Conservation (phyloP, 2,329 filamentous ascomycete genomes). For the Dactylellina leptospora region DNA sequence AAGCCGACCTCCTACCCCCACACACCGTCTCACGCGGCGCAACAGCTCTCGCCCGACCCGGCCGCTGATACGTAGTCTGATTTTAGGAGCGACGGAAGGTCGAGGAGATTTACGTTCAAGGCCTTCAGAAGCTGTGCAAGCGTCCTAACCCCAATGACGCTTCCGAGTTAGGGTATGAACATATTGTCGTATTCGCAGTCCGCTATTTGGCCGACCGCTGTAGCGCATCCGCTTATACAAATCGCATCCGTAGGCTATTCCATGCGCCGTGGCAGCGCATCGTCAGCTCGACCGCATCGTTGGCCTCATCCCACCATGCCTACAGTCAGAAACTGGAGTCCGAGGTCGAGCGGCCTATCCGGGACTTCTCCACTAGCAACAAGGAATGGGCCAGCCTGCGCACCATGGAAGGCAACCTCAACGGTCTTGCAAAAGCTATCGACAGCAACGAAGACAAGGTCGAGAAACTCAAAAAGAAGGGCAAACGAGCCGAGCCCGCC, state of each 20-base stretch:
- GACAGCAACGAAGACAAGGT: conserved; percentile 83
- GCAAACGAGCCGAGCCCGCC: conserved; percentile 75
- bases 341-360: conserved; percentile 85
- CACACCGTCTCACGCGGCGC: conserved; percentile 18
- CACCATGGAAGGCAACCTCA: conserved; percentile 81
- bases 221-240: conserved; percentile 10
- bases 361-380: conserved; percentile 75
- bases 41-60: conserved; percentile 40
- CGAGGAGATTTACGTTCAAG: conserved; percentile 86
- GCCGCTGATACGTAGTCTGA: conserved; percentile 33
- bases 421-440: conserved; percentile 81
- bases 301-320: conserved; percentile 83
- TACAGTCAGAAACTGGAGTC: conserved; percentile 83
- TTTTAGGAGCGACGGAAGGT: conserved; percentile 86
- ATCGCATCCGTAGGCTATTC: conserved; percentile 73
- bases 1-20: conserved; percentile 58
- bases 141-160: conserved; percentile 77
- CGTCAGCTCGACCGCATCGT: conserved; percentile 77
- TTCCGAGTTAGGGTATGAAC: conserved; percentile 82
- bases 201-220: conserved; percentile 8
- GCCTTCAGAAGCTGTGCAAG: conserved; percentile 80
- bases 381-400: conserved; percentile 80
- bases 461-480: conserved; percentile 84
- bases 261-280: conserved; percentile 90
- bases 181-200: conserved; percentile 3